phyloP scores from a whole-genome alignment of 176 grass and related monocot species.

The Bromus sterilis region DNA sequence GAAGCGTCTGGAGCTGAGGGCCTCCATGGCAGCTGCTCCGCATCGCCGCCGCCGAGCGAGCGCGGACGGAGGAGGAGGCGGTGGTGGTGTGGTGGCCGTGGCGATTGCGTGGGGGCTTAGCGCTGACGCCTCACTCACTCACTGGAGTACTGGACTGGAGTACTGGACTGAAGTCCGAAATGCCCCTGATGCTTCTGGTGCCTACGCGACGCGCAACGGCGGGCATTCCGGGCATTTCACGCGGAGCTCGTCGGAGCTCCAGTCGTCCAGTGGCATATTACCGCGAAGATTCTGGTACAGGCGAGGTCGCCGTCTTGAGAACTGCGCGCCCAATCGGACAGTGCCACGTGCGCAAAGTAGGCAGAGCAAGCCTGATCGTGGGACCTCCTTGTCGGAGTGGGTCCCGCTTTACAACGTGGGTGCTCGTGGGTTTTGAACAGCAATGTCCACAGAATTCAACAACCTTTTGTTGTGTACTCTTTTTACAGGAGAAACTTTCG shows the following conservation, averaged over 20 bases:
- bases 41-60: slow-evolving; percentile 40
- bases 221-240: background rate
- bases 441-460: background rate
- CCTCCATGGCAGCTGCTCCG: slow-evolving; percentile 73
- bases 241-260: background rate
- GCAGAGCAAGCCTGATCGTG: no score
- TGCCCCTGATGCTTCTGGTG: background rate
- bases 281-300: slow-evolving; percentile 29
- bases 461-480: no score
- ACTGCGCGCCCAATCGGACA: background rate
- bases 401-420: background rate
- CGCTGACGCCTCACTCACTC: background rate
- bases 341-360: background rate
- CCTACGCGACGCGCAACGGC: rapidly evolving
- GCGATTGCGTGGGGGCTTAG: slow-evolving; percentile 1
- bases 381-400: background rate
- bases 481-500: no score
- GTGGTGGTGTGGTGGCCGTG: background rate
- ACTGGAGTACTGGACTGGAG: no score
- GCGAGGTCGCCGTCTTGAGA: slow-evolving; percentile 25
- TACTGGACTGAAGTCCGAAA: background rate
- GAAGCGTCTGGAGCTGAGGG: slow-evolving; percentile 51
- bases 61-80: background rate
- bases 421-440: background rate
- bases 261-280: slow-evolving; percentile 26